Conservation (phyloP, 306 rosid species). For the Arachis hypogaea region DNA sequence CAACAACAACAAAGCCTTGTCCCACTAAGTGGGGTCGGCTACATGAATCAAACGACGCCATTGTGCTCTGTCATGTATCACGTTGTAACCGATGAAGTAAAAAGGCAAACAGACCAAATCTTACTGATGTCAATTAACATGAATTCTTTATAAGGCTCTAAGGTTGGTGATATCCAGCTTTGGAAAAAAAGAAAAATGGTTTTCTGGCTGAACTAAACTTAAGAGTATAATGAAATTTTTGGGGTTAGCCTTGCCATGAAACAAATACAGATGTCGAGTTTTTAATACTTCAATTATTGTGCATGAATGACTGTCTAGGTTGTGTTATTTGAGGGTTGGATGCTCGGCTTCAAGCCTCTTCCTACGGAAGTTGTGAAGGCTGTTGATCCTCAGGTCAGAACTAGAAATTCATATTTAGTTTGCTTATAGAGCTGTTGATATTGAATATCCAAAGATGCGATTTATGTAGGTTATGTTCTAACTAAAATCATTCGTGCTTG, state of each 20-base stretch:
- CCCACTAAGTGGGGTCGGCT: too few species aligned
- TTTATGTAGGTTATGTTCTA: background rate
- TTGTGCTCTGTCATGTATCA: too few species aligned
- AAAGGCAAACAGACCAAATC: background rate
- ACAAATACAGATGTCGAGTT: conserved; percentile 7
- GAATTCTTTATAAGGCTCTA: background rate
- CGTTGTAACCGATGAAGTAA: conserved; percentile 5
- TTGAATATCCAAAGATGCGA: background rate
- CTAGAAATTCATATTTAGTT: background rate
- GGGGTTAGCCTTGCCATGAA: conserved; percentile 2
- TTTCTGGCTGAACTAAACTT: background rate
- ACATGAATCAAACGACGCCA: too few species aligned
- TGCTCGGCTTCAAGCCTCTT: conserved; percentile 93
- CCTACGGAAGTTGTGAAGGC: conserved; percentile 67
- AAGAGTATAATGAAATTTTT: background rate
- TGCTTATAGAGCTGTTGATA: background rate
- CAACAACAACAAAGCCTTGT: too few species aligned
- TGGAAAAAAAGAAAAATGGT: background rate
- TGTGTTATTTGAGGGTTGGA: conserved; percentile 95
- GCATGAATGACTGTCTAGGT: conserved; percentile 55
- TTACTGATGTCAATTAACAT: background rate
- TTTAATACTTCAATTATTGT: conserved; percentile 15
- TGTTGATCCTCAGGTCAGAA: conserved; percentile 85
- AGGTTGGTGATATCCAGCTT: conserved; percentile 13
- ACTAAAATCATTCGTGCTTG: conserved; percentile 22